Evolutionary conservation across 2,329 filamentous ascomycete genomes (phyloP).

Genomic region (Alternaria viburni): DNA sequence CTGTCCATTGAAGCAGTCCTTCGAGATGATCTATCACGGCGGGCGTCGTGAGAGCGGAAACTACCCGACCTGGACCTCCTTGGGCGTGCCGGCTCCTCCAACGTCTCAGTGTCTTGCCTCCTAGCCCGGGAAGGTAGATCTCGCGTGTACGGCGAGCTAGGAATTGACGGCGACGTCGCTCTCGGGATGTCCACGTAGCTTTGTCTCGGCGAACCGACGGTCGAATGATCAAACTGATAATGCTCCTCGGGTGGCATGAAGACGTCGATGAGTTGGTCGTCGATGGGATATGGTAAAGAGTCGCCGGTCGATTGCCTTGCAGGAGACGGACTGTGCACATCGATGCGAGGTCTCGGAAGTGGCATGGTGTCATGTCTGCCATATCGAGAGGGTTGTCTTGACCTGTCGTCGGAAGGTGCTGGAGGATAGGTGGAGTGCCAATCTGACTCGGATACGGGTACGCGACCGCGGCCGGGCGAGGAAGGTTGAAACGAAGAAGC

Average conservation of each 20-base stretch:
- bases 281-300: constrained; percentile 54
- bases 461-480: constrained; percentile 25
- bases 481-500: constrained; percentile 27
- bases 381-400: constrained; percentile 37
- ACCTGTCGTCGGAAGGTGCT: constrained; percentile 24
- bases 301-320: constrained; percentile 31
- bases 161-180: constrained; percentile 23
- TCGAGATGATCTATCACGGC: constrained; percentile 24
- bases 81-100: constrained; percentile 30
- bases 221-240: constrained; percentile 48
- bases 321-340: constrained; percentile 42
- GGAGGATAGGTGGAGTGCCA: constrained; percentile 43
- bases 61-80: constrained; percentile 36
- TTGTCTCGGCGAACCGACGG: constrained; percentile 26
- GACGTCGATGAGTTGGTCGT: constrained; percentile 44
- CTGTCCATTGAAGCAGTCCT: constrained; percentile 17
- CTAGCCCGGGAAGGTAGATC: constrained; percentile 19
- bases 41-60: constrained; percentile 34
- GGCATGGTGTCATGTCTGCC: constrained; percentile 40
- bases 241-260: constrained; percentile 54
- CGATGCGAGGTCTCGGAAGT: constrained; percentile 38
- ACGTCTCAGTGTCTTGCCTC: constrained; percentile 6
- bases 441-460: constrained; percentile 31
- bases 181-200: constrained; percentile 32
- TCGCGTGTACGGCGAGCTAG: constrained; percentile 30